Evolutionary conservation across 1,139 yeast genomes (phyloP).

Genomic region (Martiniozyma asiatica): DNA sequence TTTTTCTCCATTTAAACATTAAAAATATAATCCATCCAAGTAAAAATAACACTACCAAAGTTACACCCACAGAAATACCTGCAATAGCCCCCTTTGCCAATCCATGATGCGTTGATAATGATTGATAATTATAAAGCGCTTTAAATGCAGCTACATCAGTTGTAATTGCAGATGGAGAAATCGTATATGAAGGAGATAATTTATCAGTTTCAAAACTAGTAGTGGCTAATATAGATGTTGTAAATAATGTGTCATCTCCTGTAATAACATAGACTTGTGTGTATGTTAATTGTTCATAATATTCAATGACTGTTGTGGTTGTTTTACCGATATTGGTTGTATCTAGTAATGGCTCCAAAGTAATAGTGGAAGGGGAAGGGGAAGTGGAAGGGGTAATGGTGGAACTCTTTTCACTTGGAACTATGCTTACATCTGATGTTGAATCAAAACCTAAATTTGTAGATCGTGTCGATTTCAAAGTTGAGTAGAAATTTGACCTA

Average conservation of each 20-base stretch:
- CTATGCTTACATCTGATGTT: no score
- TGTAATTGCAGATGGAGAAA: slow-evolving; percentile 18
- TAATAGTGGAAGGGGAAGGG: neutral
- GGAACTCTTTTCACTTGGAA: no score
- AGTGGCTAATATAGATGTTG: slow-evolving; percentile 25
- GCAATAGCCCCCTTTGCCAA: slow-evolving; percentile 27
- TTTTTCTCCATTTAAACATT: no score
- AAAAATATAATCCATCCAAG: no score
- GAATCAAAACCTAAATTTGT: no score
- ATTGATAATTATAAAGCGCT: slow-evolving; percentile 6
- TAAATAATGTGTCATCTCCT: slow-evolving; percentile 26
- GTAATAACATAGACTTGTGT: slow-evolving; percentile 32
- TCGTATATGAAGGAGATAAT: slow-evolving; percentile 14
- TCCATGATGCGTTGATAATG: neutral
- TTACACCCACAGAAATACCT: slow-evolving; percentile 33
- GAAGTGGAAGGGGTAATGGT: neutral
- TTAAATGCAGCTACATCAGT: slow-evolving; percentile 17
- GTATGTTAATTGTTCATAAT: slow-evolving; percentile 17
- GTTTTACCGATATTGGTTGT: neutral
- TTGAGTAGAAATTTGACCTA: no score
- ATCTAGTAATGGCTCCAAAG: slow-evolving; percentile 1
- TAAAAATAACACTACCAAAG: slow-evolving; percentile 25
- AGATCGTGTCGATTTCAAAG: no score
- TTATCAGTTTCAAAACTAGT: slow-evolving; percentile 14
- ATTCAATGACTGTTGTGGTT: slow-evolving; percentile 10